Base-by-base conservation (phyloP, 2,329 filamentous ascomycete species). In the Xylaria sp. region DNA sequence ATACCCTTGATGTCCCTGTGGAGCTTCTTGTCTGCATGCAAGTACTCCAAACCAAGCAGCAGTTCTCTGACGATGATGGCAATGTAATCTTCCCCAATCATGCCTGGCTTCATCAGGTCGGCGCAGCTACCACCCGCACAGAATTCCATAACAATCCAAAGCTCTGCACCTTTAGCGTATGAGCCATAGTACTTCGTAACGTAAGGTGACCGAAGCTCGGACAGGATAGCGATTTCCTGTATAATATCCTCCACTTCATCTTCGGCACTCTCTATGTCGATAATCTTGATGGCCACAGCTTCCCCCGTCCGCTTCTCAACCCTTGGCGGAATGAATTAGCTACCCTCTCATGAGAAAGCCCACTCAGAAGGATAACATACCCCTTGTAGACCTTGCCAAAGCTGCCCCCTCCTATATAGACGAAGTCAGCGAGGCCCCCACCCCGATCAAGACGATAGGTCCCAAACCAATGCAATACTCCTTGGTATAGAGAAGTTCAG, bases 121-220 rank as follows among this genome's bases (percentile, higher is more conserved):
- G 93, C 94, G 78, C 96, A 98, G 82, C 95, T 98, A 4, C 96
- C 96, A 25, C 96, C 96, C 1, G 95, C 94, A 82, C 96, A 99
- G 78, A 96, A 99, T 81, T 99, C 96, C 96, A 99, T 99, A 80
- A 98, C 94, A 76, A 99, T 99, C 96, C 96, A 99, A 76, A 99
- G 84, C 83, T 98, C 93, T 2, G 94, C 96, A 28, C 95, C 96
- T 78, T 97, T 97, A 75, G 97, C 90, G 78, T 96, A 98, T 66
- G 95, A 98, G 74, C 96, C 96, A 83, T 97, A 94, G 85, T 99
- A 99, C 81, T 97, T 96, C 48, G 96, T 99, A 71, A 98, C 95
- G 79, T 97, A 97, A 20, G 94, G 94, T 20, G 95, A 98, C 82
- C 97, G 93, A 73, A 99, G 89, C 82, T 97, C 95, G 39, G 96